These are phyloP conservation scores for Trapa bicornis DNA, from an alignment of 345 rosid genomes.

Conservation along the genomic window DNA sequence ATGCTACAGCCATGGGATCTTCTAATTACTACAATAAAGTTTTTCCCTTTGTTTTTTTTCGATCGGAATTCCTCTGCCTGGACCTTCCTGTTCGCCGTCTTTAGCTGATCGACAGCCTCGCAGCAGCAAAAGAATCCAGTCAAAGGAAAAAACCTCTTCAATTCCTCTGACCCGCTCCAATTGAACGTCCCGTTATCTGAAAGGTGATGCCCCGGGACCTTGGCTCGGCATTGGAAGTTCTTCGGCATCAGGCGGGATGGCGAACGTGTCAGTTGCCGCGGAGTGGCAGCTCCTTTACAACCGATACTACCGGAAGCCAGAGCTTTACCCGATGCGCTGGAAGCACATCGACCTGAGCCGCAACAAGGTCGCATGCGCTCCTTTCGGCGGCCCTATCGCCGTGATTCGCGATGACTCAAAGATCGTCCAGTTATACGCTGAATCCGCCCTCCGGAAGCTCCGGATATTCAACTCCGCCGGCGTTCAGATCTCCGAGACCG, in stretches of 20 bases:
- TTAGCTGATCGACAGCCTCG: not conserved
- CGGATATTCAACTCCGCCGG: slow-evolving; percentile 95
- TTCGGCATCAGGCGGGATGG: slow-evolving; percentile 25
- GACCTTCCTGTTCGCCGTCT: not conserved
- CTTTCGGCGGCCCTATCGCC: slow-evolving; percentile 88
- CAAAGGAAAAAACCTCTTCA: not conserved
- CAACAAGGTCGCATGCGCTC: slow-evolving; percentile 88
- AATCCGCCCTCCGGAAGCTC: slow-evolving; percentile 91
- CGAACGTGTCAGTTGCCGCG: slow-evolving; percentile 87
- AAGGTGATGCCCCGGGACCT: not conserved
- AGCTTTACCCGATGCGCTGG: slow-evolving; percentile 82
- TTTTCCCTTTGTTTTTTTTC: too few relatives aligned
- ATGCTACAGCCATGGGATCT: too few relatives aligned
- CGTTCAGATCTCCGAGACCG: slow-evolving; percentile 55
- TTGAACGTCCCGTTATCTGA: not conserved
- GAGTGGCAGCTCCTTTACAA: slow-evolving; percentile 93
- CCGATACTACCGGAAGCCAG: slow-evolving; percentile 81
- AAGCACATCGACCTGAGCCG: slow-evolving; percentile 73
- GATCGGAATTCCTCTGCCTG: not conserved
- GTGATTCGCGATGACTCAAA: slow-evolving; percentile 94
- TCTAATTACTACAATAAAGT: too few relatives aligned
- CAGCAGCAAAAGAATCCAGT: not conserved
- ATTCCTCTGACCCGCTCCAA: not conserved
- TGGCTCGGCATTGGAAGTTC: not conserved
- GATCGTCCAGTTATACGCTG: slow-evolving; percentile 93